A percentile compares a stretch with the other conserved stretches of the same genome.
Conservation (phyloP, 2,329 filamentous ascomycete genomes). For the Blastomyces silverae region DNA sequence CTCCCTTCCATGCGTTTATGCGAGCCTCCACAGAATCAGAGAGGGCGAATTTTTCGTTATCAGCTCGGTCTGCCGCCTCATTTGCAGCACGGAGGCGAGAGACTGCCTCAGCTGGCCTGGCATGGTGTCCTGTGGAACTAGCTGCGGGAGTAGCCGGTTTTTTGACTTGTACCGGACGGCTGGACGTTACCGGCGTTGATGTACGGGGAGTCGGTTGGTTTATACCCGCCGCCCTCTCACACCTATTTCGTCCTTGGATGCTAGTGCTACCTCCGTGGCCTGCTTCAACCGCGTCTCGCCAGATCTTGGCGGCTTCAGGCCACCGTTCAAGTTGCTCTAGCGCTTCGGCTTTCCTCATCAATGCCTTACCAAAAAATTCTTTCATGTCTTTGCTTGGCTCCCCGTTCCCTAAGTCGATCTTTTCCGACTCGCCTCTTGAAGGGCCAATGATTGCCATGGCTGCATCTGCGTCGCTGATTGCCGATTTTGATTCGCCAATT, state of each 20-base stretch:
- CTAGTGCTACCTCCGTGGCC: conserved; percentile 81
- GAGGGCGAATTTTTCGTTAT: conserved; percentile 88
- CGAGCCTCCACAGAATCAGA: conserved; percentile 76
- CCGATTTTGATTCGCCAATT: conserved; percentile 82
- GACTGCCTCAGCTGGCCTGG: conserved; percentile 66
- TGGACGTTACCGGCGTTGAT: conserved; percentile 32
- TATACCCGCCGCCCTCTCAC: conserved; percentile 78
- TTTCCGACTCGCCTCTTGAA: conserved; percentile 70
- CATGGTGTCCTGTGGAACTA: conserved; percentile 32
- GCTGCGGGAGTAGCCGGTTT: conserved; percentile 28
- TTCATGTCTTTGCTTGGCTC: conserved; percentile 74
- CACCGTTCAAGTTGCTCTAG: conserved; percentile 94
- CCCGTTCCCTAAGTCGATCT: conserved; percentile 60
- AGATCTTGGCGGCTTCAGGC: conserved; percentile 71
- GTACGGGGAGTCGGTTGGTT: conserved; percentile 45
- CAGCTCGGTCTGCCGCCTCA: conserved; percentile 72
- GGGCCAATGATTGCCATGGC: conserved; percentile 74
- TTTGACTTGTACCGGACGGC: conserved; percentile 29
- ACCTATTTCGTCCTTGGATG: conserved; percentile 77
- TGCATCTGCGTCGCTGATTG: conserved; percentile 74
- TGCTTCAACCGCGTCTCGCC: conserved; percentile 74
- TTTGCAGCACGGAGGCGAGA: conserved; percentile 76
- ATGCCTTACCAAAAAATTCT: conserved; percentile 86
- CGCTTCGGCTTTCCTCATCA: conserved; percentile 91
- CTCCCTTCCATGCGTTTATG: conserved; percentile 74